phyloP scores from a whole-genome alignment of 2,329 filamentous ascomycete genomes.

The Claviceps sp. region DNA sequence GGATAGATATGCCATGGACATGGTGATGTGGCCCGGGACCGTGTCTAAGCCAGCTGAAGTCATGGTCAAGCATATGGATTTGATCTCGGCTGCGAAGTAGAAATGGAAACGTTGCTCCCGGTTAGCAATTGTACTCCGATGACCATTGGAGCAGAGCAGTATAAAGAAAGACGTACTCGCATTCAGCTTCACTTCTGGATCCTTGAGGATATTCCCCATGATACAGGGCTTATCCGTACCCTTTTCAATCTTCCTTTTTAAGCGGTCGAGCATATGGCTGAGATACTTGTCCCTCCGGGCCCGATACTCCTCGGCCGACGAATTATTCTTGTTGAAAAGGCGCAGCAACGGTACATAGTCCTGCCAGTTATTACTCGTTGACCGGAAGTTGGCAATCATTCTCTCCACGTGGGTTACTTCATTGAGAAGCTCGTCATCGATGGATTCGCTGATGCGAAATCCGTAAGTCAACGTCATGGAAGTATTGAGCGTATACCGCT shows the following conservation, averaged over 20 bases:
- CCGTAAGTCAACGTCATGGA: conserved; percentile 70
- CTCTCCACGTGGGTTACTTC: conserved; percentile 69
- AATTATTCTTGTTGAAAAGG: conserved; percentile 47
- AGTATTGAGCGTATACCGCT: conserved; percentile 64
- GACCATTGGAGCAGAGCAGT: background rate
- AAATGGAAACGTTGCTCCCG: background rate
- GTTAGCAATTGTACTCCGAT: background rate
- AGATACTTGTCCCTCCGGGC: conserved; percentile 54
- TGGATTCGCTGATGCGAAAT: conserved; percentile 57
- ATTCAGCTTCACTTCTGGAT: conserved; percentile 29
- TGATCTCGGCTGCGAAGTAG: conserved; percentile 49
- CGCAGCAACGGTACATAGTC: conserved; percentile 71
- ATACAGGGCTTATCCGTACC: conserved; percentile 29
- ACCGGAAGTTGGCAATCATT: conserved; percentile 61
- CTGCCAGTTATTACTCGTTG: conserved; percentile 72
- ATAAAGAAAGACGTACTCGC: conserved; percentile 13
- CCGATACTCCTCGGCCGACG: conserved; percentile 51
- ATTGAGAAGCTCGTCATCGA: conserved; percentile 51
- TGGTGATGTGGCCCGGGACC: conserved; percentile 65
- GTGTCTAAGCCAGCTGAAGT: conserved; percentile 73
- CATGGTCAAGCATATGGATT: conserved; percentile 72
- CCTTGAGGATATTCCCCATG: conserved; percentile 40
- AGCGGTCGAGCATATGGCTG: conserved; percentile 51
- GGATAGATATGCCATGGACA: conserved; percentile 67
- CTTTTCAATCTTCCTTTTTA: conserved; percentile 25